Evolutionary conservation across 306 rosid genomes (phyloP).

Genomic region (Mucuna pruriens): DNA sequence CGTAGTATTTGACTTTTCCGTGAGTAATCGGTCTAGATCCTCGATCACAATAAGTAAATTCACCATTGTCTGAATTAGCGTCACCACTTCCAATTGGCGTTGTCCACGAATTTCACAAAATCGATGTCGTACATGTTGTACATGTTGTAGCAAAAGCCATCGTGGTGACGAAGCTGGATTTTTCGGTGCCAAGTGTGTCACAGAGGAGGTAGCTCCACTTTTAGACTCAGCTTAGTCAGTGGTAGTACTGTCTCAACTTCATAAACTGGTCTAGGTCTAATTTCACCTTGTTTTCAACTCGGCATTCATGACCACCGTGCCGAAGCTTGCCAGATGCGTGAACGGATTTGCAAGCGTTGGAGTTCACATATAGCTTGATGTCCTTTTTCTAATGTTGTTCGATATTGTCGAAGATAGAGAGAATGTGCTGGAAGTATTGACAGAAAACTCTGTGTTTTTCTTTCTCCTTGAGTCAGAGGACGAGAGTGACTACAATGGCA

Average conservation of each 20-base stretch:
- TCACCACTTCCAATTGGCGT: conserved; percentile 62
- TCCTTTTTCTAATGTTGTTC: no score
- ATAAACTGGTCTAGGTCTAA: conserved; percentile 75
- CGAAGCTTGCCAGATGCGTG: no score
- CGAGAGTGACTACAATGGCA: conserved; percentile 30
- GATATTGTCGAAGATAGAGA: conserved; percentile 26
- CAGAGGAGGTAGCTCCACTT: conserved; percentile 78
- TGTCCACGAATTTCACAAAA: conserved; percentile 54
- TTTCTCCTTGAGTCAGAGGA: conserved; percentile 54
- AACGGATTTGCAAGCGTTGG: no score
- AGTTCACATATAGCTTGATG: no score
- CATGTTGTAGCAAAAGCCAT: conserved; percentile 81
- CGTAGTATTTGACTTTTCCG: conserved; percentile 46
- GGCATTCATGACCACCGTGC: no score
- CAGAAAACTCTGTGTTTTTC: conserved; percentile 72
- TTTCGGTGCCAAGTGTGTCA: conserved; percentile 80
- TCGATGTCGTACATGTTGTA: conserved; percentile 84
- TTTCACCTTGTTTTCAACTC: no score
- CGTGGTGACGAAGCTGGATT: conserved; percentile 82
- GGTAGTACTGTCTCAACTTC: conserved; percentile 78
- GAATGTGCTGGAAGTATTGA: conserved; percentile 70
- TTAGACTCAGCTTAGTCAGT: conserved; percentile 90
- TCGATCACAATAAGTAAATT: conserved; percentile 76
- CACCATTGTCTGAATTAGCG: conserved; percentile 61
- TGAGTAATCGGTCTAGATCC: conserved; percentile 66